Percentiles rank a stretch among this genome's conserved stretches.
Conservation (phyloP, 2,329 filamentous ascomycete species). For the Pyricularia sp. region DNA sequence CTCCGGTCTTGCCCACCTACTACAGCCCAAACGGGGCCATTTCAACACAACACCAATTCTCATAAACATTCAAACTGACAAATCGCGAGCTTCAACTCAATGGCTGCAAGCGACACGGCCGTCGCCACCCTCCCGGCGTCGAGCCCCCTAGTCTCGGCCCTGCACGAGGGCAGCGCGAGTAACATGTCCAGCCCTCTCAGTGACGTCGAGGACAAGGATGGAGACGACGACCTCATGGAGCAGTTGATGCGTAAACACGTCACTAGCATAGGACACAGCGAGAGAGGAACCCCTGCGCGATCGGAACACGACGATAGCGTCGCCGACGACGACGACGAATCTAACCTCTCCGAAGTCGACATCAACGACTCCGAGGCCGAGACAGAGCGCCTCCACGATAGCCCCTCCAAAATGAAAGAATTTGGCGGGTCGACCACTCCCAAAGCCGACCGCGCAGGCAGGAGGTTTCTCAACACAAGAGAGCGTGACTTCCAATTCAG, state of each 20-base stretch:
- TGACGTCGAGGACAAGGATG: slow-evolving; percentile 76
- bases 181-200: slow-evolving; percentile 84
- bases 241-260: slow-evolving; percentile 16
- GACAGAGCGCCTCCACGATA: slow-evolving; percentile 85
- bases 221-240: slow-evolving; percentile 55
- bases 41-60: neutral
- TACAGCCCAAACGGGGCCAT: neutral
- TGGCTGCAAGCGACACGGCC: slow-evolving; percentile 42
- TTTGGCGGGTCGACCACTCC: slow-evolving; percentile 22
- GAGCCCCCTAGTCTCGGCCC: slow-evolving; percentile 37
- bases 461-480: slow-evolving; percentile 42
- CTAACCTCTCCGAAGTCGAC: slow-evolving; percentile 44
- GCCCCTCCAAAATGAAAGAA: slow-evolving; percentile 52
- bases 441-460: slow-evolving; percentile 52
- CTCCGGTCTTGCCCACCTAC: neutral
- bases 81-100: slow-evolving; percentile 17
- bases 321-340: slow-evolving; percentile 20
- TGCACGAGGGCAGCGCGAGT: slow-evolving; percentile 50
- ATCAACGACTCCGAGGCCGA: slow-evolving; percentile 74
- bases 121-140: slow-evolving; percentile 35
- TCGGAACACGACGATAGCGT: slow-evolving; percentile 6
- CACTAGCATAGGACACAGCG: neutral
- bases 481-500: slow-evolving; percentile 49
- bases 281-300: slow-evolving; percentile 6
- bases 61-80: neutral